These are phyloP conservation scores for Closterium sp. DNA, from an alignment of 139 green algal genomes.

Conservation along the genomic window DNA sequence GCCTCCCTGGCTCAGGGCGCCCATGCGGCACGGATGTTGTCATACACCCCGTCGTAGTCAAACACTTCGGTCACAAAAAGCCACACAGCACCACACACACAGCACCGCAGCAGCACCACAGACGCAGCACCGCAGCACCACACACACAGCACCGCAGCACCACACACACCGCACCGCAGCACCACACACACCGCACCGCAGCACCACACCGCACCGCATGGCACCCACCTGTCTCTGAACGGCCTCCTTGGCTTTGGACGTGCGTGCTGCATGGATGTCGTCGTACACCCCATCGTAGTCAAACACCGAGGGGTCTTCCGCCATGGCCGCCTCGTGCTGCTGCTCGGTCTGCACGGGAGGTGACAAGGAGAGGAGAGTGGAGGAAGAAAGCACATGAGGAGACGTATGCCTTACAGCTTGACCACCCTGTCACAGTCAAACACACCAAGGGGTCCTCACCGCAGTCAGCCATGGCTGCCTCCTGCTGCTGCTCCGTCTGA, in stretches of 20 bases:
- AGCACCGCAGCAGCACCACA: neutral
- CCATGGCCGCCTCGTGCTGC: constrained; percentile 67
- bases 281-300: constrained; percentile 95
- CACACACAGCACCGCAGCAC: neutral
- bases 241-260: neutral
- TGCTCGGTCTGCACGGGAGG: constrained; percentile 19
- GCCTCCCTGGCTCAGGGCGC: constrained; percentile 70
- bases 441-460: too few relatives aligned
- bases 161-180: neutral
- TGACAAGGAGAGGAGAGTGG: neutral
- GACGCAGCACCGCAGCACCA: neutral
- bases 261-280: constrained; percentile 61
- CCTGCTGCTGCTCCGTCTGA: too few relatives aligned
- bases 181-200: too few relatives aligned
- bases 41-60: constrained; percentile 92
- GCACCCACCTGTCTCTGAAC: neutral
- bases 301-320: constrained; percentile 84
- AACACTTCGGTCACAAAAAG: too few relatives aligned
- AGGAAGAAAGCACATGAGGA: too few relatives aligned
- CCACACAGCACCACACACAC: neutral
- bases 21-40: constrained; percentile 67
- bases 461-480: too few relatives aligned
- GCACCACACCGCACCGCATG: neutral
- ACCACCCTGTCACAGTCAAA: too few relatives aligned
- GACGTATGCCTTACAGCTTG: too few relatives aligned